phyloP scores from a whole-genome alignment of 306 rosid species.

The Biancaea sappan region DNA sequence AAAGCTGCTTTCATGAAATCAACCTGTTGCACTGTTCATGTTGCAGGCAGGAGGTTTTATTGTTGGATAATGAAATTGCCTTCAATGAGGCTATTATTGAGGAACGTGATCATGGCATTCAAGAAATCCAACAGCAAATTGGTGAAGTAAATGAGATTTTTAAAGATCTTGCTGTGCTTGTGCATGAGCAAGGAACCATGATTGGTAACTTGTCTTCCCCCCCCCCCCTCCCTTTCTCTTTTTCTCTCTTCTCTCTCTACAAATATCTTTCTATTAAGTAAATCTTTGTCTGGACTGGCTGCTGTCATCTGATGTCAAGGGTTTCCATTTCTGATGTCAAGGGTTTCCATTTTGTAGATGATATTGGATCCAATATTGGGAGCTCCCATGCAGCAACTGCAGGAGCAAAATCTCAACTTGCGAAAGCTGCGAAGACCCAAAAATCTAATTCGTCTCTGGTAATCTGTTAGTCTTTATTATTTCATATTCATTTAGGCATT shows the following conservation, averaged over 20 bases:
- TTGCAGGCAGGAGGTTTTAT: constrained; percentile 86
- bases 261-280: neutral
- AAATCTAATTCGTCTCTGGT: constrained; percentile 96
- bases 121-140: constrained; percentile 95
- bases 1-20: neutral
- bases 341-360: constrained; percentile 57
- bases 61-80: constrained; percentile 89
- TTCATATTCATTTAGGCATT: neutral
- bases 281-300: constrained; percentile 22
- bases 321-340: constrained; percentile 35
- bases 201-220: constrained; percentile 57
- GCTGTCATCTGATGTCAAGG: constrained; percentile 34
- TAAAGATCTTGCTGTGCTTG: constrained; percentile 94
- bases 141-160: constrained; percentile 96
- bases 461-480: constrained; percentile 28
- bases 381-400: constrained; percentile 78
- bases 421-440: constrained; percentile 85
- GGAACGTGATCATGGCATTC: constrained; percentile 98
- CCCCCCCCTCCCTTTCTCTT: neutral
- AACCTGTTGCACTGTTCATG: constrained; percentile 31
- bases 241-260: too few relatives aligned
- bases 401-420: constrained; percentile 83
- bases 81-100: constrained; percentile 95
- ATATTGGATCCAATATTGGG: constrained; percentile 82
- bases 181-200: constrained; percentile 95